Base-by-base conservation (phyloP, 1,139 yeast genomes). In the Nakaseomyces uthaithaninus region DNA sequence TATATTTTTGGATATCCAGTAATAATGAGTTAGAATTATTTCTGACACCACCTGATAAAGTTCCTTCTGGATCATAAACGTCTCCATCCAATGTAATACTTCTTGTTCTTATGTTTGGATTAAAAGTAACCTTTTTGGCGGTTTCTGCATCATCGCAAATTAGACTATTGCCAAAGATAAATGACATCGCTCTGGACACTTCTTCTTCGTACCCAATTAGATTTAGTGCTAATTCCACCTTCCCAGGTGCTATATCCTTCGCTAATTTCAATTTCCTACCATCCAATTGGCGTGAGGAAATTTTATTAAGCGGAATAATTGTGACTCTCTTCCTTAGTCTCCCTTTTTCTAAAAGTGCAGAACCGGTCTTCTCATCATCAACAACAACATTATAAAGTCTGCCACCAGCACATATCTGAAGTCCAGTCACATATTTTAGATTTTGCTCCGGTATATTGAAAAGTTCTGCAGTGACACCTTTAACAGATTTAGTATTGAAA, bases 1-100 rank as follows among this genome's bases (percentile, higher is more conserved):
- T 83, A 50, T 74, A 81, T 47, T 75, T 74, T 54, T 82, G 94
- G 57, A 89, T 75, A 39, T 74, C 75, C 7, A 77, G 62, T 43
- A 91, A 67, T 4, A 82, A 62, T 0, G 87, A 74, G 4, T 74
- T 69, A 11, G 76, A 70, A 37, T 54, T 62, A 48, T 71, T 76
- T 49, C 91, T 72, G 17, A 94, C 80, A n/a, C 98, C 98, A 40
- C 99, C 99, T 1, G 96, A 84, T 30, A 93, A 67, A 17, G 94
- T 86, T 11, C 99, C 99, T 51, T 82, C 87, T 0, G 98, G 98
- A 57, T 93, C 98, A 63, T 89, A 93, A 9, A 81, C 74, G 62
- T 91, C 98, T 37, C 98, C 99, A 40, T 89, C 93, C 31, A 84
- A 60, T 0, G 99, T 93, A 11, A 93, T 89, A n/a, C 95, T 81